Percentiles rank a stretch among this genome's conserved stretches.
Conservation (phyloP, 768 basidiomycete species). For the Boletales sp. region DNA sequence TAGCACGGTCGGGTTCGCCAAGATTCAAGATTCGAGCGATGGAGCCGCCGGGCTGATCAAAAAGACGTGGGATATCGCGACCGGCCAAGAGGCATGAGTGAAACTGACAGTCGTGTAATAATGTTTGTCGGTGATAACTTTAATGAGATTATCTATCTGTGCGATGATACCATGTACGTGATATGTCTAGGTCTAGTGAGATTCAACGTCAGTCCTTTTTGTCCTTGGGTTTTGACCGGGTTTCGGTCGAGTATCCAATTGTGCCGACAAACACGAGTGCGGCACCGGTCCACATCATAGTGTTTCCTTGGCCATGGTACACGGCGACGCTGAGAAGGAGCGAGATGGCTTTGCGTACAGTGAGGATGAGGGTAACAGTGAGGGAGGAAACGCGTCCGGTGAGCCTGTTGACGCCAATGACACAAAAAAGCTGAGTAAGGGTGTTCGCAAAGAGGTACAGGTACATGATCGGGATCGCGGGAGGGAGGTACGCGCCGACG, state of each 20-base stretch:
- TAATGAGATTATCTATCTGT: conserved; percentile 7
- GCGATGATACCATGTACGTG: no score
- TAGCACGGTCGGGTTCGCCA: conserved; percentile 62
- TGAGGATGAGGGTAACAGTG: conserved; percentile 75
- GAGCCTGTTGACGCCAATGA: conserved; percentile 82
- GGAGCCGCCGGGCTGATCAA: conserved; percentile 56
- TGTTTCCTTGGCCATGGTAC: conserved; percentile 38
- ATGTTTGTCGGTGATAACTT: conserved; percentile 9
- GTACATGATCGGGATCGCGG: conserved; percentile 54
- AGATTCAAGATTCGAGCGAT: conserved; percentile 55
- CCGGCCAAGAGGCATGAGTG: conserved; percentile 52
- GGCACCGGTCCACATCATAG: conserved; percentile 68
- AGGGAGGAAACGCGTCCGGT: conserved; percentile 73
- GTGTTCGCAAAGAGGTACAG: conserved; percentile 72
- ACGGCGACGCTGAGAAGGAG: conserved; percentile 64
- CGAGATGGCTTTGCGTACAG: conserved; percentile 78
- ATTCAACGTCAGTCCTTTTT: conserved; percentile 21
- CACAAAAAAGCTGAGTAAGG: conserved; percentile 79
- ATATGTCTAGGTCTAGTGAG: neutral
- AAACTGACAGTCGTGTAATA: neutral
- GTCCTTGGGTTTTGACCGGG: conserved; percentile 12
- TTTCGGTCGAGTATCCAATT: conserved; percentile 53
- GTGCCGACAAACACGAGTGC: conserved; percentile 68
- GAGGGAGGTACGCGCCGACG: conserved; percentile 8
- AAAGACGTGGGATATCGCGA: conserved; percentile 69